Evolutionary conservation across 257 asterid species (phyloP).

Genomic region (Rauvolfia tetraphylla): DNA sequence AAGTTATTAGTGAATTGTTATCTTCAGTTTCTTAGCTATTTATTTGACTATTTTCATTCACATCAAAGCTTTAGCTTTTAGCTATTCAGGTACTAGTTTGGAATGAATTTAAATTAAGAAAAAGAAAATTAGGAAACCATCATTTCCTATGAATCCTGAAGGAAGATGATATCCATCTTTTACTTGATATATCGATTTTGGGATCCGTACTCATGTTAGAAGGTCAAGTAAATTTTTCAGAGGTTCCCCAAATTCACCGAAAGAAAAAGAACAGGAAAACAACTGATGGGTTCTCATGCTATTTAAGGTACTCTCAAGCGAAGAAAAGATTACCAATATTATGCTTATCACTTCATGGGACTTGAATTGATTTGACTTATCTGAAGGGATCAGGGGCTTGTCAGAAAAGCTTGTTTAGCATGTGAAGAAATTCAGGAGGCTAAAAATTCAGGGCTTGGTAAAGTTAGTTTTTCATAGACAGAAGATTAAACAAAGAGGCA

Average conservation of each 20-base stretch:
- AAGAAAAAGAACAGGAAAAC: background rate
- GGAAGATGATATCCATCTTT: background rate
- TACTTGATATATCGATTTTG: background rate
- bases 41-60: background rate
- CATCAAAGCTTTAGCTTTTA: background rate
- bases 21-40: background rate
- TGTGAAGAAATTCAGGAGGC: background rate
- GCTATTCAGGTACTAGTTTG: background rate
- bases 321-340: background rate
- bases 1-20: background rate
- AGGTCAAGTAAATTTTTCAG: background rate
- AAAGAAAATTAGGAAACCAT: background rate
- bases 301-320: background rate
- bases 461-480: background rate
- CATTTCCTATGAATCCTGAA: background rate
- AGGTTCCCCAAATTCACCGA: background rate
- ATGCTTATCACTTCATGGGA: background rate
- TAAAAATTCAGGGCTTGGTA: background rate
- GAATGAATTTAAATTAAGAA: no score
- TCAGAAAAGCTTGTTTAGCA: background rate
- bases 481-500: background rate
- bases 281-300: background rate
- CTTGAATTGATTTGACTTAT: background rate
- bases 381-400: no score
- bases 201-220: background rate